phyloP scores from a whole-genome alignment of 1,284 basidiomycete genomes.

The Kalmanozyma brasiliensis region DNA sequence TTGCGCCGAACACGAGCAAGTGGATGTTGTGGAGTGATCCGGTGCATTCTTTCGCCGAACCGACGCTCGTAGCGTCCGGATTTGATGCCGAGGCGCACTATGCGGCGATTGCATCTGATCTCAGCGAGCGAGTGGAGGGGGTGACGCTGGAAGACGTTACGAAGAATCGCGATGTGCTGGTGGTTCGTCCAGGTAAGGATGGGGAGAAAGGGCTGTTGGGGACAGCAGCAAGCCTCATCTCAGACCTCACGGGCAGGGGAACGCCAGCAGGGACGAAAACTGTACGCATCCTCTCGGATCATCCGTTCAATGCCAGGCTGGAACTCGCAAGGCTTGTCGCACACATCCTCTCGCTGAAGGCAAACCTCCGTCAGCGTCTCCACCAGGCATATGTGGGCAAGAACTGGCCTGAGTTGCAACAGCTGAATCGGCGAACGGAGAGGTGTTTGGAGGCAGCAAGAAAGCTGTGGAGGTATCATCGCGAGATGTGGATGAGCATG shows the following conservation, averaged over 20 bases:
- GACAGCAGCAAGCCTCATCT: slow-evolving; percentile 16
- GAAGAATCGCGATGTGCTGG: slow-evolving; percentile 10
- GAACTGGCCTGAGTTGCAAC: slow-evolving; percentile 47
- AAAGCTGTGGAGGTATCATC: slow-evolving; percentile 63
- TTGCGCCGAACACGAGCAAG: slow-evolving; percentile 68
- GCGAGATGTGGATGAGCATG: slow-evolving; percentile 65
- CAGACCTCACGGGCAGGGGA: slow-evolving; percentile 1
- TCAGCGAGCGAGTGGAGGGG: slow-evolving; percentile 32
- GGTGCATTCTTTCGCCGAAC: slow-evolving; percentile 50
- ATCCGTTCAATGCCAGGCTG: slow-evolving; percentile 56
- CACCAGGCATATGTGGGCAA: slow-evolving; percentile 47
- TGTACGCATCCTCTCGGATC: slow-evolving; percentile 39
- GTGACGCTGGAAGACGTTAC: slow-evolving; percentile 21
- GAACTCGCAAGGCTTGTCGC: slow-evolving; percentile 49
- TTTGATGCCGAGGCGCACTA: slow-evolving; percentile 54
- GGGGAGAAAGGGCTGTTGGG: slow-evolving; percentile 4
- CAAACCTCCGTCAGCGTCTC: slow-evolving; percentile 44
- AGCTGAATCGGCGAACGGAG: slow-evolving; percentile 26
- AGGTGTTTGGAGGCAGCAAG: slow-evolving; percentile 46
- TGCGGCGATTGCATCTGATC: slow-evolving; percentile 11
- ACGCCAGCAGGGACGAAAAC: neutral
- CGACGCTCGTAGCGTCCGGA: slow-evolving; percentile 40
- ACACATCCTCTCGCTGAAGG: slow-evolving; percentile 45
- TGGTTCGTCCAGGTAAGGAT: slow-evolving; percentile 1
- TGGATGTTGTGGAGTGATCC: slow-evolving; percentile 68